Conservation (phyloP, 2,329 filamentous ascomycete species). For the Ceratocystis cubensis region DNA sequence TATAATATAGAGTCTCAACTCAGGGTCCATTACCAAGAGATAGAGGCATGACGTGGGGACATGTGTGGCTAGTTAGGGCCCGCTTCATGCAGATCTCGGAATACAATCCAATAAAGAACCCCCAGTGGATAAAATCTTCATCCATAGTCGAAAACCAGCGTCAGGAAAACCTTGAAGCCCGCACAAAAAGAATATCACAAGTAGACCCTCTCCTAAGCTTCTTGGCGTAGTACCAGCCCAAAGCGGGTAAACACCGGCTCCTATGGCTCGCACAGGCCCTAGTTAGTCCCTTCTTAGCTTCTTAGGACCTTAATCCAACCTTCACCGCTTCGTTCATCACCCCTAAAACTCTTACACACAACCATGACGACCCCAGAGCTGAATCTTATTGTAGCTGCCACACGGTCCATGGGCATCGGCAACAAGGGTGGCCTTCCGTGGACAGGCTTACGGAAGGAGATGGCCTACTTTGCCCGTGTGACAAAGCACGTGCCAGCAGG, state of each 20-base stretch:
- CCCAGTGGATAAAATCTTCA: too few species aligned
- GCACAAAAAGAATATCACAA: too few species aligned
- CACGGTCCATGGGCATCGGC: constrained; percentile 83
- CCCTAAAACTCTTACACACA: background rate
- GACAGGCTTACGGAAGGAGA: constrained; percentile 78
- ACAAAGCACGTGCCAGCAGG: constrained; percentile 52
- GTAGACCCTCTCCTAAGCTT: too few species aligned
- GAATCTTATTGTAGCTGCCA: constrained; percentile 89
- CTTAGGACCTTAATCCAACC: background rate
- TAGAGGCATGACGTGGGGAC: too few species aligned
- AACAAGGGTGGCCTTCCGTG: constrained; percentile 68
- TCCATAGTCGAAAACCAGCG: too few species aligned
- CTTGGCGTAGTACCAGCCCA: background rate
- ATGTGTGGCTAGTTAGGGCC: too few species aligned
- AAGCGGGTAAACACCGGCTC: background rate
- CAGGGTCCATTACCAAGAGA: too few species aligned
- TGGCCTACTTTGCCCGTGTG: constrained; percentile 87
- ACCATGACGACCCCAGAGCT: constrained; percentile 37
- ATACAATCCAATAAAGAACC: too few species aligned
- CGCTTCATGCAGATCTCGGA: too few species aligned
- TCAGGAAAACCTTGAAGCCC: too few species aligned
- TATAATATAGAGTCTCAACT: too few species aligned
- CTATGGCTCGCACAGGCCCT: background rate
- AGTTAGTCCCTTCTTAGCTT: background rate
- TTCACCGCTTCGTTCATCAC: background rate